Evolutionary conservation across 2,329 filamentous ascomycete species (phyloP).

Genomic region (Ceratocystis lukuohia): DNA sequence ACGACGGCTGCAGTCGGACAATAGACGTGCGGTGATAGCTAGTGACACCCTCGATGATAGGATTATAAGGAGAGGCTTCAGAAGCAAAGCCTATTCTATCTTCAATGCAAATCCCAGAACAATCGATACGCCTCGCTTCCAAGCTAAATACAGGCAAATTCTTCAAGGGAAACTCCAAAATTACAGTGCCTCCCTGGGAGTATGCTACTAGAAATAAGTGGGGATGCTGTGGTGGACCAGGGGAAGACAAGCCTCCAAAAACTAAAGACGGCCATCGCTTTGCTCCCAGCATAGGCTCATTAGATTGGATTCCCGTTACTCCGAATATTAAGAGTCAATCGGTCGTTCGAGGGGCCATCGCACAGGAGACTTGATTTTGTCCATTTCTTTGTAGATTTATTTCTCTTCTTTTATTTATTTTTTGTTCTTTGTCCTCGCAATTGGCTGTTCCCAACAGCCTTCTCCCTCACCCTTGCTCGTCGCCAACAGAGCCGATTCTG

Average conservation of each 20-base stretch:
- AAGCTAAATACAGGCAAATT: no score
- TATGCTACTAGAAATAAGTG: background rate
- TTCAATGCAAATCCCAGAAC: no score
- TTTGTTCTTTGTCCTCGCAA: background rate
- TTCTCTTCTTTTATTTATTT: background rate
- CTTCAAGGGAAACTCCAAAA: no score
- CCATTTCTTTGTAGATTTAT: background rate
- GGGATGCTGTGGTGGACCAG: background rate
- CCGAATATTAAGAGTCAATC: background rate
- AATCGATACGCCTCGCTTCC: no score
- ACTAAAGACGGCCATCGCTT: background rate
- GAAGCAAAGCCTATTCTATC: no score
- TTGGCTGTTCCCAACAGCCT: background rate
- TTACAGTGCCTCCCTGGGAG: no score
- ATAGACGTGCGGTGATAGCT: background rate
- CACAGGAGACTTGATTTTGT: background rate
- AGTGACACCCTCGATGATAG: no score
- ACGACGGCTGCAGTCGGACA: background rate
- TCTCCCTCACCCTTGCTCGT: background rate
- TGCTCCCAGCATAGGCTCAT: no score
- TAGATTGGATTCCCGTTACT: background rate
- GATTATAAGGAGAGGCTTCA: no score
- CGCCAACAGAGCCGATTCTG: background rate
- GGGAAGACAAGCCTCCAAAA: constrained; percentile 1
- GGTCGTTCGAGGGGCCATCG: background rate